phyloP scores from a whole-genome alignment of 345 rosid species.

The Gossypium herbaceum region DNA sequence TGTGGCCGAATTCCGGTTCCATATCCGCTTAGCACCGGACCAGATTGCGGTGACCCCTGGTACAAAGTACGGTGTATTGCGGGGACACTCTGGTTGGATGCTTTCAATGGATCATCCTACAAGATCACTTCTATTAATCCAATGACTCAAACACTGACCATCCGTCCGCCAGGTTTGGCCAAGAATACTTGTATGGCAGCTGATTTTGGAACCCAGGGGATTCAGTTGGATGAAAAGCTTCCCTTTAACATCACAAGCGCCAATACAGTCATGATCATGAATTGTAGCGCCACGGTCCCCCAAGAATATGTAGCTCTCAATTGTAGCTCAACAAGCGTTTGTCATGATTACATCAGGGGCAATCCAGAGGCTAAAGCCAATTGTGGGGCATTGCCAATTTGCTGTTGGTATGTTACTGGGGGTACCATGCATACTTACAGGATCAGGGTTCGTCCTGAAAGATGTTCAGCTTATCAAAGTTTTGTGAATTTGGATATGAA shows the following conservation, averaged over 20 bases:
- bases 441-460: conserved; percentile 12
- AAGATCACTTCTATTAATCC: conserved; percentile 26
- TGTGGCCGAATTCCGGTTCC: conserved; percentile 36
- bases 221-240: conserved; percentile 20
- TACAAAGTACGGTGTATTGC: conserved; percentile 38
- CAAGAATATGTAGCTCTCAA: conserved; percentile 13
- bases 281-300: conserved; percentile 17
- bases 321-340: conserved; percentile 25
- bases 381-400: conserved; percentile 3
- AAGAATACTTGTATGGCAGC: conserved; percentile 25
- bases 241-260: conserved; percentile 36
- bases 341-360: conserved; percentile 23
- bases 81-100: conserved; percentile 38
- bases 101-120: conserved; percentile 34
- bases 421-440: not conserved
- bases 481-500: conserved; percentile 15
- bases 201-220: conserved; percentile 16
- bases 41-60: conserved; percentile 34
- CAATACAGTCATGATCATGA: conserved; percentile 29
- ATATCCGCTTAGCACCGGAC: conserved; percentile 36
- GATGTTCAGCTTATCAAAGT: conserved; percentile 19
- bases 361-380: not conserved
- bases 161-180: conserved; percentile 22
- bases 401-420: conserved; percentile 16
- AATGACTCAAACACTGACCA: conserved; percentile 21